phyloP scores from a whole-genome alignment of 345 rosid species.

The Carallia brachiata region DNA sequence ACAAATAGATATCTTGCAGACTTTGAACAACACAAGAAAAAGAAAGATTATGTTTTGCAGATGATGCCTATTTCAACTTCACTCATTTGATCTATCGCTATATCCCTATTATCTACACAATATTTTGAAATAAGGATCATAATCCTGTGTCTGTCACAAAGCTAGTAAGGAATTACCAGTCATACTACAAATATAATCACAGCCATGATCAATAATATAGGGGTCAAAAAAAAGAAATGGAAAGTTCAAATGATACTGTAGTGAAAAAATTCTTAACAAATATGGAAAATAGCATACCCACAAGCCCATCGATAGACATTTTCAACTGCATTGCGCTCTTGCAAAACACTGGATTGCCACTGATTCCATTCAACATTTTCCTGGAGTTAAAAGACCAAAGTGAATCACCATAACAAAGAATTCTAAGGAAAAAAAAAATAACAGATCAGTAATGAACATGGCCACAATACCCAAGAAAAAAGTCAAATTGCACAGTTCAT shows the following conservation, averaged over 20 bases:
- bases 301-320: constrained; percentile 95
- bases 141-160: too few species aligned
- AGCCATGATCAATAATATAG: neutral
- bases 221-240: neutral
- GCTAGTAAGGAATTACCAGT: too few species aligned
- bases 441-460: neutral
- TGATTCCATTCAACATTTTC: constrained; percentile 77
- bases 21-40: too few species aligned
- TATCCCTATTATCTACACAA: too few species aligned
- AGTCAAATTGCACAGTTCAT: too few species aligned
- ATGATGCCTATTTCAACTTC: too few species aligned
- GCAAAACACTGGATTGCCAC: constrained; percentile 77
- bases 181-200: too few species aligned
- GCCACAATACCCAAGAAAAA: neutral
- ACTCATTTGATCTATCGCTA: too few species aligned
- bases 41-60: too few species aligned
- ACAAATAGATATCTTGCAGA: too few species aligned
- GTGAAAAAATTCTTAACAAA: constrained; percentile 13
- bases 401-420: constrained; percentile 6
- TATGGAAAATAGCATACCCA: constrained; percentile 52
- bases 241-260: neutral
- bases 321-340: constrained; percentile 82
- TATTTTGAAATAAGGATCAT: too few species aligned
- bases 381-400: constrained; percentile 37
- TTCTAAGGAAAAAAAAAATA: neutral